A percentile compares a stretch with the other conserved stretches of the same genome.
phyloP scores from a whole-genome alignment of 1,284 basidiomycete genomes.

The Ustilago vetiveriae region DNA sequence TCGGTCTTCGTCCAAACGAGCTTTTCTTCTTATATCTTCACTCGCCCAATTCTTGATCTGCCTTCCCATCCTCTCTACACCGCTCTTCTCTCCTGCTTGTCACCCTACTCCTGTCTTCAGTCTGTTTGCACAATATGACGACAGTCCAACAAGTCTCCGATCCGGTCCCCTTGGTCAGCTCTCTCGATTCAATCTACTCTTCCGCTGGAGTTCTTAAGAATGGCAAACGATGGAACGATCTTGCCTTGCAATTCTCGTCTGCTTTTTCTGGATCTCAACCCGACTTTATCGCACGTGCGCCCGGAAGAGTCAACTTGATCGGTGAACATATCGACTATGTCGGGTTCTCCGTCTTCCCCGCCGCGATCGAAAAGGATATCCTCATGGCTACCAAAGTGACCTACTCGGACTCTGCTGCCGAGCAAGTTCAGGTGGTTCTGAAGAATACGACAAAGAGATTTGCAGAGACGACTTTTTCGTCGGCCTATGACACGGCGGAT shows the following conservation, averaged over 20 bases:
- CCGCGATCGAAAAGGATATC: conserved; percentile 65
- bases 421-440: conserved; percentile 33
- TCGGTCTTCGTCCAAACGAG: no score
- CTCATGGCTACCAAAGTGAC: conserved; percentile 61
- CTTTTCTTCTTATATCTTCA: no score
- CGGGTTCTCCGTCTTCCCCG: conserved; percentile 63
- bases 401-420: neutral
- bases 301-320: conserved; percentile 65
- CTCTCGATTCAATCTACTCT: conserved; percentile 58
- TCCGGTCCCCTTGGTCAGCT: conserved; percentile 52
- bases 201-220: conserved; percentile 44
- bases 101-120: no score
- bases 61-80: neutral
- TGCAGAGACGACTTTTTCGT: conserved; percentile 41
- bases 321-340: conserved; percentile 65
- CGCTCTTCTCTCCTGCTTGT: neutral
- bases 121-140: conserved; percentile 6
- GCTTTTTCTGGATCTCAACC: conserved; percentile 34
- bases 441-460: conserved; percentile 58
- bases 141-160: conserved; percentile 40
- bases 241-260: conserved; percentile 41
- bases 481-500: conserved; percentile 30
- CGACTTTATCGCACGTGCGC: conserved; percentile 63
- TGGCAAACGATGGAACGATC: conserved; percentile 46
- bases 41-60: neutral